These are phyloP conservation scores for Apiospora arundinis DNA, from an alignment of 2,329 filamentous ascomycete genomes.

Conservation along the genomic window DNA sequence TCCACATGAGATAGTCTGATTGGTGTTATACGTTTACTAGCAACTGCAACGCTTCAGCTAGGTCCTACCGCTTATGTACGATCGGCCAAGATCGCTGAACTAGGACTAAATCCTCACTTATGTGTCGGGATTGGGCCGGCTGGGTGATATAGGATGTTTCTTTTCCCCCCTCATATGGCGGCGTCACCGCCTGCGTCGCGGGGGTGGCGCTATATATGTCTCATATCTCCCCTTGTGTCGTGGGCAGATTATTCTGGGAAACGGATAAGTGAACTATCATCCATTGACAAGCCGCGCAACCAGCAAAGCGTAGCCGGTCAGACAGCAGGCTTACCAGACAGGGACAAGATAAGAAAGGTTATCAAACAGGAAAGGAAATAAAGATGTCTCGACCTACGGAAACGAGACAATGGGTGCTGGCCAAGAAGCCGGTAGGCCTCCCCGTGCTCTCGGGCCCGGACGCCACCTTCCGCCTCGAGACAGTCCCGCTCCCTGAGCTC, in stretches of 20 bases:
- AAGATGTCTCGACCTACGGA: constrained; percentile 24
- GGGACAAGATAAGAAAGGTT: no score
- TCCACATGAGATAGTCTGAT: neutral
- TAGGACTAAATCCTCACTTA: neutral
- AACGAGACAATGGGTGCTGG: constrained; percentile 39
- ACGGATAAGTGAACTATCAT: neutral
- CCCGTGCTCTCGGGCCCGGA: constrained; percentile 36
- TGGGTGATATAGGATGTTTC: neutral
- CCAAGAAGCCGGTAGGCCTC: constrained; percentile 33
- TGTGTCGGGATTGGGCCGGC: neutral
- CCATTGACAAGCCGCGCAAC: no score
- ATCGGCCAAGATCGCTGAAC: neutral
- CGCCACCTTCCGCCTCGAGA: constrained; percentile 38
- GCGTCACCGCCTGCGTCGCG: neutral
- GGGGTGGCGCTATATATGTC: no score
- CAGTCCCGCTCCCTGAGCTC: constrained; percentile 32
- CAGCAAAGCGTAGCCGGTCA: no score
- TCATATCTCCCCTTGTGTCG: neutral
- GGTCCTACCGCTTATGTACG: neutral
- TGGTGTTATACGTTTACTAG: neutral
- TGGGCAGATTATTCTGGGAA: no score
- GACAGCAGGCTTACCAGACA: neutral
- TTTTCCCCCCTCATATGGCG: neutral
- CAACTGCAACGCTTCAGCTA: neutral
- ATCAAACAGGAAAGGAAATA: neutral